Evolutionary conservation across 768 basidiomycete genomes (phyloP).

Genomic region (Coprinellus aureogranulatus): DNA sequence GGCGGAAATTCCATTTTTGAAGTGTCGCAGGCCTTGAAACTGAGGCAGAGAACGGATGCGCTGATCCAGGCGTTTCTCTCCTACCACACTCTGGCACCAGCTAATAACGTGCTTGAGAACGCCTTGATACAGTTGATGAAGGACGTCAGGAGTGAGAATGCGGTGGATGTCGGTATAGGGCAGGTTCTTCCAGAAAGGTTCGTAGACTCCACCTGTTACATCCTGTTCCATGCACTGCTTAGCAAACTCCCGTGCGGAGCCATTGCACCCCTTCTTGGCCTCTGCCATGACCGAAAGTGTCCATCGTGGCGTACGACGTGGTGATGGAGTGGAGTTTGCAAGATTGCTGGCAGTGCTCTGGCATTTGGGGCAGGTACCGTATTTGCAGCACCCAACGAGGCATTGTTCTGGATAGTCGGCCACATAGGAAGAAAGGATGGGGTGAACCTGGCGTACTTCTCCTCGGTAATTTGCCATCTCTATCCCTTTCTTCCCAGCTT

Average conservation of each 20-base stretch:
- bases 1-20: slow-evolving; percentile 36
- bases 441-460: slow-evolving; percentile 13
- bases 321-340: background rate
- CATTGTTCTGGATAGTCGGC: slow-evolving; percentile 41
- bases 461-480: slow-evolving; percentile 32
- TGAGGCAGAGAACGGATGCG: slow-evolving; percentile 6
- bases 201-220: slow-evolving; percentile 16
- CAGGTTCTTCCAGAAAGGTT: slow-evolving; percentile 42
- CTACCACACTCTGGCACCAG: slow-evolving; percentile 24
- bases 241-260: slow-evolving; percentile 1
- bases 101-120: slow-evolving; percentile 40
- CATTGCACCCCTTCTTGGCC: background rate
- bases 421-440: slow-evolving; percentile 16
- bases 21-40: slow-evolving; percentile 28
- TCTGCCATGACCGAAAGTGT: slow-evolving; percentile 15
- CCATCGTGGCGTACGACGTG: slow-evolving; percentile 7
- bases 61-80: background rate
- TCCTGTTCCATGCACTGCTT: slow-evolving; percentile 14
- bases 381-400: slow-evolving; percentile 26
- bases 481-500: slow-evolving; percentile 27
- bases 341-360: slow-evolving; percentile 7
- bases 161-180: slow-evolving; percentile 39
- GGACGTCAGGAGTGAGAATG: slow-evolving; percentile 42
- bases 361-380: slow-evolving; percentile 18
- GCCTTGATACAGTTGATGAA: slow-evolving; percentile 51